Base-by-base conservation (phyloP, 2,329 filamentous ascomycete species). In the Trichoderma breve region DNA sequence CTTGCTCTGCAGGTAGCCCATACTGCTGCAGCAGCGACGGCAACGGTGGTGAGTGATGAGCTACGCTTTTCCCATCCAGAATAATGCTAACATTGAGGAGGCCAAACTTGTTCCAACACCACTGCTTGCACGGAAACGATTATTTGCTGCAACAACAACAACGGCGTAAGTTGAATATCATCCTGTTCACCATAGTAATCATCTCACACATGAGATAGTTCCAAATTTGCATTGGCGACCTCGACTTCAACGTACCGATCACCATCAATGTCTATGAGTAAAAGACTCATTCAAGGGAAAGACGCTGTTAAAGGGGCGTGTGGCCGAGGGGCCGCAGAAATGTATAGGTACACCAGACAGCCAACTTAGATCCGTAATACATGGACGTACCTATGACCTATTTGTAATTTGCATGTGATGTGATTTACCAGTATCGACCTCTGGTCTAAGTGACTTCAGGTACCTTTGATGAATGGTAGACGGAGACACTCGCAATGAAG, bases 141-240 rank as follows among this genome's bases (percentile, higher is more conserved):
- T 32, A 66, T 66, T 36, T 66, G 63, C 63, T 66, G 63, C 63
- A 66, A 66, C 63, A 66, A 66, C 15, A 55, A 66, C 6, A 66
- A 66, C 43, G 63, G 63, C 14, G 63, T 66, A 55, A 32, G 63
- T 66, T 55, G 12, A 18, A 47, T 3, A 34, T 39, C 47, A 1
- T 6, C 6, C 4, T 36, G 11, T 55, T 34, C 28, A 18, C 32
- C 28, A 8, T 2, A 66, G 11, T 36, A 6, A 66, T 55, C 34
- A 6, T 47, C 36, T 63, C 9, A 63, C 61, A 47, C 18, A 55
- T 53, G 6, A 26, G n/a, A 51, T 21, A 66, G 63, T 66, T 66
- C 47, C 63, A 66, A 66, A 66, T 66, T 36, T 66, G 63, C 63
- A 66, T 66, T 21, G 63, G 63, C 28, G 63, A 66, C 3, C 47